Evolutionary conservation across 1,284 basidiomycete species (phyloP), one percentile per base, ranked within the genome.

Genomic region (Vanrija sp.): DNA sequence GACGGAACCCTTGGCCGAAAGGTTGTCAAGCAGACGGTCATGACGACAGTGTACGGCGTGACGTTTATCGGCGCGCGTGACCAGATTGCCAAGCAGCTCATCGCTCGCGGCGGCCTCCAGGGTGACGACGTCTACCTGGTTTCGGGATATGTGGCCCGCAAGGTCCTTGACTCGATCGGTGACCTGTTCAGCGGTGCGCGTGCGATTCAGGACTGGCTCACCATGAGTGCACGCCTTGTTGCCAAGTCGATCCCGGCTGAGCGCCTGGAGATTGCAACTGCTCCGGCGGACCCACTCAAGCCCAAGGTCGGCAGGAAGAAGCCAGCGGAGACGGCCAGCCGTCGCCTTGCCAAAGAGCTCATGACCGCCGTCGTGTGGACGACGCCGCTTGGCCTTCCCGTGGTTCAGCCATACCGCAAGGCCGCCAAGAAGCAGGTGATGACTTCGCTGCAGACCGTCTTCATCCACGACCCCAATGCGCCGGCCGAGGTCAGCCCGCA

Each of bases 351-450:
- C 61, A 88, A 86, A 72, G 94, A 97, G 72, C 88, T 94, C 71
- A 98, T 98, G 95, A 90, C 91, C 16, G 83, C 85, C 18, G 92
- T 99, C 12, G 86, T 95, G 20, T 99, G 96, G 96, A 97, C 93
- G 12, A 95, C 93, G 0, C 89, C 92, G 0, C 79, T 99, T 9
- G 93, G 93, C 7, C 75, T 98, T 53, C 95, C 95, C 0, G 89
- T 99, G 61, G 92, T 95, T 0, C 96, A 98, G 75, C 96, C 94
- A 2, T 98, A 98, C 74, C 84, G 96, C 64, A 90, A 92, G 78
- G 75, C 80, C 65, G 81, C 86, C 64, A 91, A 86, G 74, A 93
- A 91, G 73, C 70, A 72, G 63, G 81, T 94, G 60, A 81, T 84
- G 78, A 97, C 95, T 0, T 78, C 85, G 15, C 75, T 98, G 56